Evolutionary conservation across 1,284 basidiomycete species (phyloP).

Genomic region (Peniophora sp.): DNA sequence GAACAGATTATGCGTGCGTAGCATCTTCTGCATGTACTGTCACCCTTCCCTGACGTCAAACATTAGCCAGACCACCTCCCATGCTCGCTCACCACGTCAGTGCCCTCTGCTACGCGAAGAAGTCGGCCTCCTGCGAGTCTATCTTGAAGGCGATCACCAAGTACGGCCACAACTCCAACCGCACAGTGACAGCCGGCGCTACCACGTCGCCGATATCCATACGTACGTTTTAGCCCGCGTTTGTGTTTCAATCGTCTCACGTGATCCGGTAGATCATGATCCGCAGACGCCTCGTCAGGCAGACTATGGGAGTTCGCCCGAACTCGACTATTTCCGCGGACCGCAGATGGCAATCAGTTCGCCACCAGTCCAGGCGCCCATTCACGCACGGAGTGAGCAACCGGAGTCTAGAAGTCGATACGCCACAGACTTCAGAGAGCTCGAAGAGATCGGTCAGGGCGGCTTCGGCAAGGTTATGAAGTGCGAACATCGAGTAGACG

Average conservation of each 20-base stretch:
- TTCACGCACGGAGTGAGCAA: too few relatives aligned
- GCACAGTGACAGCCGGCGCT: not conserved
- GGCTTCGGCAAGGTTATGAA: slow-evolving; percentile 94
- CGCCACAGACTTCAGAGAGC: too few relatives aligned
- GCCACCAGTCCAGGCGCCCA: not conserved
- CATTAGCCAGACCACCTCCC: slow-evolving; percentile 43
- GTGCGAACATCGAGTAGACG: slow-evolving; percentile 79
- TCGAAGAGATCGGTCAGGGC: slow-evolving; percentile 54
- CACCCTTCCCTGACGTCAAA: not conserved
- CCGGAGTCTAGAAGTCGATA: too few relatives aligned
- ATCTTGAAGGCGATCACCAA: not conserved
- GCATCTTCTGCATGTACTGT: not conserved
- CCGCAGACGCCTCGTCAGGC: slow-evolving; percentile 39
- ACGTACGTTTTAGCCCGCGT: not conserved
- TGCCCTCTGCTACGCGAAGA: slow-evolving; percentile 4
- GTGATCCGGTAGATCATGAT: slow-evolving; percentile 14
- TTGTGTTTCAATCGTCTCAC: not conserved
- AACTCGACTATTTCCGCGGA: slow-evolving; percentile 51
- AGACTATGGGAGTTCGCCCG: slow-evolving; percentile 43
- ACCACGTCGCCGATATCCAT: not conserved
- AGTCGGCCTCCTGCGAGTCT: not conserved
- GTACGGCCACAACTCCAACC: not conserved
- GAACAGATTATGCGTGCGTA: slow-evolving; percentile 1
- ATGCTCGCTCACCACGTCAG: slow-evolving; percentile 20
- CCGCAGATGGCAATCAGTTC: slow-evolving; percentile 29